Conservation (phyloP, 73 alveolate species). For the Tetrahymena borealis region DNA sequence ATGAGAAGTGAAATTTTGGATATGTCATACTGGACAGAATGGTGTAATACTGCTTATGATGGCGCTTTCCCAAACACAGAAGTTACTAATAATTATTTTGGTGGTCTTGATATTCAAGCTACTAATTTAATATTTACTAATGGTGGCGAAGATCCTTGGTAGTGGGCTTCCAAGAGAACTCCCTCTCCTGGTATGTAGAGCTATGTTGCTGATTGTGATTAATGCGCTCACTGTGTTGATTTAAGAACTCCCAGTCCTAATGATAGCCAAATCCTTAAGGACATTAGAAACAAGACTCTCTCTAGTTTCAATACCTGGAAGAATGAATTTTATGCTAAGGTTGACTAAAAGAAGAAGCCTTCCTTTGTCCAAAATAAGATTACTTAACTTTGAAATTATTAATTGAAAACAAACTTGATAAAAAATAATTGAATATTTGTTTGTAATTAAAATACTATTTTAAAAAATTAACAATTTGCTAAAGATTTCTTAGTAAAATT, state of each 20-base stretch:
- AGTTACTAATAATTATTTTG: conserved; percentile 43
- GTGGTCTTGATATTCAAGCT: conserved; percentile 40
- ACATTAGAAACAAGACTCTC: conserved; percentile 8
- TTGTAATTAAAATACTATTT: too few relatives aligned
- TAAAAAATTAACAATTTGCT: too few relatives aligned
- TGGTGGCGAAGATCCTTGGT: conserved; percentile 72
- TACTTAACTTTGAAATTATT: too few relatives aligned
- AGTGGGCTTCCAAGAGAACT: conserved; percentile 34
- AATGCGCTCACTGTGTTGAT: conserved; percentile 67
- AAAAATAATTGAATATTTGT: too few relatives aligned
- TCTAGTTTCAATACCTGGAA: background rate
- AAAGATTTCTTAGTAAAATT: too few relatives aligned
- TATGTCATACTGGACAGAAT: conserved; percentile 40
- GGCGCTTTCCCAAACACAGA: conserved; percentile 45
- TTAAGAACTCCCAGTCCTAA: conserved; percentile 30
- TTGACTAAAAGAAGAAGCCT: background rate
- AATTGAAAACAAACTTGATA: too few relatives aligned
- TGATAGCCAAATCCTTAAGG: conserved; percentile 11
- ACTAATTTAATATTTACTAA: conserved; percentile 48
- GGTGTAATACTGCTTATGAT: conserved; percentile 48
- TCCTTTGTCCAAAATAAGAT: background rate
- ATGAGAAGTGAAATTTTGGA: conserved; percentile 24
- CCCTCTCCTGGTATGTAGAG: conserved; percentile 11
- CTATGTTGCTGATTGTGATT: conserved; percentile 40
- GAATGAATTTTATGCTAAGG: background rate